phyloP scores from a whole-genome alignment of 139 green algal species.

The Tetratostichococcus sp. region DNA sequence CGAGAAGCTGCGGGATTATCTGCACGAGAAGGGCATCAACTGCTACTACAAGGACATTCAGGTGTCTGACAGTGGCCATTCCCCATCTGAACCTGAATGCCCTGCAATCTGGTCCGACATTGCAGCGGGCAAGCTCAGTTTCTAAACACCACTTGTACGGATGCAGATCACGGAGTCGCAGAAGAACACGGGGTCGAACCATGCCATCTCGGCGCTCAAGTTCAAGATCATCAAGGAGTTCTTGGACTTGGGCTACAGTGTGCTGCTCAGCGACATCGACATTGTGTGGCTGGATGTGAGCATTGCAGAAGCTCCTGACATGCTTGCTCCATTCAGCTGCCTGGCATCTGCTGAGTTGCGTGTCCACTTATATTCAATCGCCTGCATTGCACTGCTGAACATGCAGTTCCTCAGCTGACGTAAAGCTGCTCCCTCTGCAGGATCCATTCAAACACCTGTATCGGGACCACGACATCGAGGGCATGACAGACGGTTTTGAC shows the following conservation, averaged over 20 bases:
- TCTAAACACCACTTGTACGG: too few relatives aligned
- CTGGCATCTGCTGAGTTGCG: too few relatives aligned
- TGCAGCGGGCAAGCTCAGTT: too few relatives aligned
- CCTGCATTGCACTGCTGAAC: too few relatives aligned
- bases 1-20: conserved; percentile 45
- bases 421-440: conserved; percentile 5
- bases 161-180: conserved; percentile 44
- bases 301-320: not conserved
- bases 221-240: conserved; percentile 92
- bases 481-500: conserved; percentile 71
- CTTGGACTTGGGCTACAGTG: conserved; percentile 78
- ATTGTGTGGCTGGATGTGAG: conserved; percentile 46
- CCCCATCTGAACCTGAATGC: too few relatives aligned
- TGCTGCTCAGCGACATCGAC: conserved; percentile 94
- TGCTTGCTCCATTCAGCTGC: not conserved
- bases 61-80: too few relatives aligned
- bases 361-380: too few relatives aligned
- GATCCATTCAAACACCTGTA: conserved; percentile 68
- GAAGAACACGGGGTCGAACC: conserved; percentile 60
- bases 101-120: too few relatives aligned
- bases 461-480: conserved; percentile 66
- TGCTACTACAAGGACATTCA: conserved; percentile 34
- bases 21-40: conserved; percentile 28
- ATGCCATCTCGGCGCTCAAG: conserved; percentile 76
- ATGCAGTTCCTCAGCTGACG: too few relatives aligned